Evolutionary conservation across 116 monocot species (phyloP), one percentile per base, ranked within the genome.

Genomic region (Papilionanthe hybrid): DNA sequence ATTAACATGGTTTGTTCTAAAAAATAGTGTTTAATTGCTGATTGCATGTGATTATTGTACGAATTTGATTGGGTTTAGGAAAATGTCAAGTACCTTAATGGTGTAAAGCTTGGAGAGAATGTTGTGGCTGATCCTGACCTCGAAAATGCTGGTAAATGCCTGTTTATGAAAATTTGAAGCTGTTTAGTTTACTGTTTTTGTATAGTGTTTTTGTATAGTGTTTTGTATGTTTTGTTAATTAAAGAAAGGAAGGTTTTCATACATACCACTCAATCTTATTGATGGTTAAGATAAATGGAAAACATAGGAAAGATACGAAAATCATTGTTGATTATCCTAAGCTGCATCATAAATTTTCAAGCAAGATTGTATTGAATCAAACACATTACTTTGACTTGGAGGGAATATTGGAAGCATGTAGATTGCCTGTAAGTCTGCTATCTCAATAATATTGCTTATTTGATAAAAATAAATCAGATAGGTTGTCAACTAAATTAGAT

Each of bases 61-160:
- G 60, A 28, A 9, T 15, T 42, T 60, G 10, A 37, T 65, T 29
- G 18, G 72, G 49, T 78, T 82, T 20, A 93, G 96, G 96, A 96
- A 85, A 96, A 96, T 81, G 87, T 91, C 47, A 96, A 91, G 83
- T 96, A 96, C 78, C 86, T 96, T 48, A 88, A 93, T 42, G 93
- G 93, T 12, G 88, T 88, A 80, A 91, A 96, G 90, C 93, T 96
- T 25, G 93, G 96, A 44, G 43, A 30, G 48, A 93, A 96, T 85
- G 93, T 93, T 13, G 75, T 93, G 9, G 96, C 93, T 80, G 93
- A 96, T 78, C 90, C 96, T n/a, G 86, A 88, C 81, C 89, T 96
- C 49, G 87, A 93, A 78, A 86, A 86, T 85, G 84, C 96, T 86
- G 96, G 93, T 96, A 81, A n/a, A 27, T 32, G n/a, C 28, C 66